Evolutionary conservation across 2,329 filamentous ascomycete genomes (phyloP), one percentile per base, ranked within the genome.

Genomic region (Ilyonectria robusta): DNA sequence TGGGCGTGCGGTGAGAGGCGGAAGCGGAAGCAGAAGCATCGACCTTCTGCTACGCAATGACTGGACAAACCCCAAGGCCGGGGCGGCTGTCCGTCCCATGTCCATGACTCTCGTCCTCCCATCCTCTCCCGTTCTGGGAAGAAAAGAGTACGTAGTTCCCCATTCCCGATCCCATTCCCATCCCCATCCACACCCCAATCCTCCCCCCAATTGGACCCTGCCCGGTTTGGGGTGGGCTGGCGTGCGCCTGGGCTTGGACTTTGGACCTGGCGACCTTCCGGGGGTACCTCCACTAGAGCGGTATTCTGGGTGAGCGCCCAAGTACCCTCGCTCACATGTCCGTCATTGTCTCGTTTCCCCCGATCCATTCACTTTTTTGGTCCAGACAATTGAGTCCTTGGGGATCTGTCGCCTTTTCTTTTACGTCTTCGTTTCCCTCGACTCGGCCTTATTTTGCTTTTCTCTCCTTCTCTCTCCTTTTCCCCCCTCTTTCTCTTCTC

Each of bases 281-380:
- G 67, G 70, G 70, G 68, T 75, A 75, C 72, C 74, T 75, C 63
- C 31, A 55, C 37, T 26, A 61, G 61, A 53, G 58, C 60, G 64
- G 64, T 56, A 67, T 68, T 66, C 59, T 55, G 62, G 53, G 54
- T 37, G 62, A 26, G 62, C 62, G 37, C 56, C n/a, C 55, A 75
- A 50, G 72, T 75, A 75, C 61, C 60, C 59, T 67, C 46, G 54
- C 71, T 74, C 73, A 73, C 73, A 75, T 75, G 72, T 66, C 62
- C 65, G 62, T 55, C 63, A 64, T 67, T 67, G 42, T 33, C 66
- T 65, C 46, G 65, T 70, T 66, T 62, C 61, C 51, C 33, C 21
- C 48, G 48, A 51, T 51, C 48, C 37, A 47, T 33, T 40, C 51
- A 37, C 56, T 61, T 42, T 59, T 62, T 37, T 56, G 37, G 33